Conservation (phyloP, 1,284 basidiomycete genomes). For the Pseudozyma pruni region DNA sequence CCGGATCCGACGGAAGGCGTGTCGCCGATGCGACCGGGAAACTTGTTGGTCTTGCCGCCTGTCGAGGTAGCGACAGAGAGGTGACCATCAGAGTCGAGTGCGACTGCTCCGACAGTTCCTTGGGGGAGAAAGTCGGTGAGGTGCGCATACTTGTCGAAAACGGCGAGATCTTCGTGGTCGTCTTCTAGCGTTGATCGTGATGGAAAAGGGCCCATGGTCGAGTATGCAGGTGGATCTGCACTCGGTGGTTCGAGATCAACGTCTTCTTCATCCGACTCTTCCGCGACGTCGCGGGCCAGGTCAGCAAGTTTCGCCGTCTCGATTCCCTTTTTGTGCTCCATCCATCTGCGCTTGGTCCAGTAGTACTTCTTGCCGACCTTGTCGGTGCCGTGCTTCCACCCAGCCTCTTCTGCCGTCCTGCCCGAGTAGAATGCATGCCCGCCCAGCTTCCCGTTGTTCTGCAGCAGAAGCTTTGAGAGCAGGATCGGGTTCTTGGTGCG, state of each 20-base stretch:
- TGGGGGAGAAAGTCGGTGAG: conserved; percentile 75
- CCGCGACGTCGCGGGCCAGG: not conserved
- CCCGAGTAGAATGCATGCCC: conserved; percentile 81
- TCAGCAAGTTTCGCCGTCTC: conserved; percentile 1
- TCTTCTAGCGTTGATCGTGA: not conserved
- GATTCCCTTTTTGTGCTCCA: conserved; percentile 37
- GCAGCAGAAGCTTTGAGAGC: conserved; percentile 77
- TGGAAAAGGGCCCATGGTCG: not conserved
- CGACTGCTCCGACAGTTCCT: conserved; percentile 85
- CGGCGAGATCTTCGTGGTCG: conserved; percentile 22
- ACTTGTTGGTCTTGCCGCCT: conserved; percentile 82
- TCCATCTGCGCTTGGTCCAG: conserved; percentile 38
- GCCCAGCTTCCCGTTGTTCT: conserved; percentile 72
- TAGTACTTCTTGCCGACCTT: conserved; percentile 31
- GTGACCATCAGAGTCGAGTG: conserved; percentile 78
- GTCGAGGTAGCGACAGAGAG: conserved; percentile 80
- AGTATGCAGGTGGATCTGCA: conserved; percentile 9
- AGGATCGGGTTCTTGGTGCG: conserved; percentile 79
- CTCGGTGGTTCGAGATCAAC: no score
- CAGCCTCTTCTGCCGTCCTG: conserved; percentile 74
- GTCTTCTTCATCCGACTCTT: not conserved
- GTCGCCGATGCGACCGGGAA: conserved; percentile 81
- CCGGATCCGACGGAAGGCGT: conserved; percentile 81
- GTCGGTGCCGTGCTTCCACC: conserved; percentile 52
- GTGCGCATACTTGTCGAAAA: conserved; percentile 47